phyloP scores from a whole-genome alignment of 306 rosid species.

The Castanea mollissima region DNA sequence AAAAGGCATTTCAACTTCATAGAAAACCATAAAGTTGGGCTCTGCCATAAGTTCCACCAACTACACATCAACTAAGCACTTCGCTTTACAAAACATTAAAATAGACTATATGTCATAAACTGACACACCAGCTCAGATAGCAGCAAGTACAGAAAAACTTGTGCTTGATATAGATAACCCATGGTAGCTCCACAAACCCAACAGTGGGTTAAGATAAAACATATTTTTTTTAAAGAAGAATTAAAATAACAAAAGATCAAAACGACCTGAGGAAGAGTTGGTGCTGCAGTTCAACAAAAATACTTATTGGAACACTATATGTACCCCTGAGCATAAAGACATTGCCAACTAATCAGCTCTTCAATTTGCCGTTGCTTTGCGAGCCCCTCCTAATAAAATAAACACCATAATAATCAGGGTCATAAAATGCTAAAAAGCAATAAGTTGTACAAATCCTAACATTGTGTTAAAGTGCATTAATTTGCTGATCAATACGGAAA shows the following conservation, averaged over 20 bases:
- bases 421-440: slow-evolving; percentile 8
- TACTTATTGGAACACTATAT: slow-evolving; percentile 43
- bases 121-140: slow-evolving; percentile 1
- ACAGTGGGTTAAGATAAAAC: slow-evolving; percentile 28
- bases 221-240: background rate
- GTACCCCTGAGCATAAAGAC: slow-evolving; percentile 32
- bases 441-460: background rate
- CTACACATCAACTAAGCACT: slow-evolving; percentile 32
- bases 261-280: slow-evolving; percentile 45
- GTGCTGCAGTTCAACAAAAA: slow-evolving; percentile 40
- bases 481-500: background rate
- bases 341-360: slow-evolving; percentile 15
- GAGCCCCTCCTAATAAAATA: slow-evolving; percentile 51
- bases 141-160: slow-evolving; percentile 17
- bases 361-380: slow-evolving; percentile 51
- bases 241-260: slow-evolving; percentile 9
- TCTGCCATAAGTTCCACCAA: slow-evolving; percentile 33
- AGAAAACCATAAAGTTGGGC: slow-evolving; percentile 30
- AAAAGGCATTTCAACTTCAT: slow-evolving; percentile 21
- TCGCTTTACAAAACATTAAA: slow-evolving; percentile 23
- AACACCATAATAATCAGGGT: slow-evolving; percentile 22
- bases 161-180: slow-evolving; percentile 35
- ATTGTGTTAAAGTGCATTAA: background rate
- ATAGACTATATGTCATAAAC: slow-evolving; percentile 1
- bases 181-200: slow-evolving; percentile 33